A percentile compares a stretch with the other conserved stretches of the same genome.
Evolutionary conservation across 2,329 filamentous ascomycete species (phyloP).

Genomic region (Fusarium albosuccineum): DNA sequence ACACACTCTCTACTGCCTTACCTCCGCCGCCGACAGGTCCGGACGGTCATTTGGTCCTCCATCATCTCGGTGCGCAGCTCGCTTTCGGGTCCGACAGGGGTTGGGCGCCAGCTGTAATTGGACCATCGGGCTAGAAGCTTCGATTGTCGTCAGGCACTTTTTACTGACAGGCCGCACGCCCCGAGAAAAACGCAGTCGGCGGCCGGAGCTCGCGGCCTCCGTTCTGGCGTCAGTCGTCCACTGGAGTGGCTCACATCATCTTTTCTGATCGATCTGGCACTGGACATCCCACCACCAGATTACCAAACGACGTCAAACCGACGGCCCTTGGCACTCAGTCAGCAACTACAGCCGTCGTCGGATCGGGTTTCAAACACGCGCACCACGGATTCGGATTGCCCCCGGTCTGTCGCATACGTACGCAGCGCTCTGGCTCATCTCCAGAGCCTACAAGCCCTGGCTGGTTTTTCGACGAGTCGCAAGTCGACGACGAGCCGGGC

Average conservation of each 20-base stretch:
- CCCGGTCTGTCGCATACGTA: constrained; percentile 15
- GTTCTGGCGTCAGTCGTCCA: constrained; percentile 3
- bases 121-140: constrained; percentile 28
- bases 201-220: constrained; percentile 2
- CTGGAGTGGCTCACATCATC: constrained; percentile 9
- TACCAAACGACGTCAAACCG: constrained; percentile 1
- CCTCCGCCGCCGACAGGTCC: constrained; percentile 3
- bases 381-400: constrained; percentile 9
- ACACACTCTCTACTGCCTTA: too few relatives aligned
- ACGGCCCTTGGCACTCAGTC: constrained; percentile 2
- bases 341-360: constrained; percentile 6
- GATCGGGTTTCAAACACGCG: constrained; percentile 10
- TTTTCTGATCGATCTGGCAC: not conserved
- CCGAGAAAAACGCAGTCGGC: constrained; percentile 6
- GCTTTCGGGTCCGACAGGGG: constrained; percentile 21
- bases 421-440: constrained; percentile 11
- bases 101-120: constrained; percentile 20
- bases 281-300: not conserved
- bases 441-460: constrained; percentile 2
- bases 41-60: constrained; percentile 1
- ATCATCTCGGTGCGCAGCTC: constrained; percentile 9
- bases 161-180: constrained; percentile 2
- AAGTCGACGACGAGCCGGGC: not conserved
- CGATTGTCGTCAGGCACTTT: constrained; percentile 16
- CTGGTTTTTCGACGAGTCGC: not conserved